A percentile compares a stretch with the other conserved stretches of the same genome.
Conservation (phyloP, 2,329 filamentous ascomycete species). For the Fusarium newnesense region DNA sequence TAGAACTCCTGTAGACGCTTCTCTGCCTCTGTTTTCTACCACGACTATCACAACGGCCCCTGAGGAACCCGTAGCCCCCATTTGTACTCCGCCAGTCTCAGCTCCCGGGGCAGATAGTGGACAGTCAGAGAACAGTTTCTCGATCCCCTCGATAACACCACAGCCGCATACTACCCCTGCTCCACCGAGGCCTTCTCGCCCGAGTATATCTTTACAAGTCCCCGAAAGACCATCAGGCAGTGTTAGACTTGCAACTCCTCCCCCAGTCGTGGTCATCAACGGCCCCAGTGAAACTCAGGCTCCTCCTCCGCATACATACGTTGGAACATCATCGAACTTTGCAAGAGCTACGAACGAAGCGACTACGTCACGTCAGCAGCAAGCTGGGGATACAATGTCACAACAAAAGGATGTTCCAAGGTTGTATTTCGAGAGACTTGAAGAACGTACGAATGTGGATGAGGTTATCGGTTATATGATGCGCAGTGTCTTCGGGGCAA, state of each 20-base stretch:
- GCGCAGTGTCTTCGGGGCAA: slow-evolving; percentile 58
- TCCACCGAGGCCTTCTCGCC: slow-evolving; percentile 45
- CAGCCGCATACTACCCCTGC: slow-evolving; percentile 22
- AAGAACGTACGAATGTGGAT: slow-evolving; percentile 66
- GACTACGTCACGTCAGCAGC: slow-evolving; percentile 8
- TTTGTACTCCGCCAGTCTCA: slow-evolving; percentile 6
- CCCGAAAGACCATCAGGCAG: slow-evolving; percentile 66
- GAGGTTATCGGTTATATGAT: slow-evolving; percentile 66
- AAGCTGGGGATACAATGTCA: slow-evolving; percentile 1
- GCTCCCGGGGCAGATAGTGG: slow-evolving; percentile 2
- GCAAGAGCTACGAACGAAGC: slow-evolving; percentile 37
- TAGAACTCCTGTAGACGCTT: slow-evolving; percentile 64
- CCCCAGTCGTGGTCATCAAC: slow-evolving; percentile 49
- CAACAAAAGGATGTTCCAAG: slow-evolving; percentile 36
- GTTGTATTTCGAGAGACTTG: slow-evolving; percentile 50
- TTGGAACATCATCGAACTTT: slow-evolving; percentile 23
- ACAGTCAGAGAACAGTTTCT: slow-evolving; percentile 3
- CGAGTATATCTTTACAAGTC: slow-evolving; percentile 55
- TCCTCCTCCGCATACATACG: not conserved
- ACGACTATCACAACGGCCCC: slow-evolving; percentile 14
- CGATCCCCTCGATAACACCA: slow-evolving; percentile 16
- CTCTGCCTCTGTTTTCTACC: slow-evolving; percentile 25
- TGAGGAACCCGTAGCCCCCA: slow-evolving; percentile 18
- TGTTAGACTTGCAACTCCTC: slow-evolving; percentile 71
- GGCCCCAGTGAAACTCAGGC: slow-evolving; percentile 9